Base-by-base conservation (phyloP, 495 filamentous ascomycete genomes). In the Penicillium psychrofluorescens region DNA sequence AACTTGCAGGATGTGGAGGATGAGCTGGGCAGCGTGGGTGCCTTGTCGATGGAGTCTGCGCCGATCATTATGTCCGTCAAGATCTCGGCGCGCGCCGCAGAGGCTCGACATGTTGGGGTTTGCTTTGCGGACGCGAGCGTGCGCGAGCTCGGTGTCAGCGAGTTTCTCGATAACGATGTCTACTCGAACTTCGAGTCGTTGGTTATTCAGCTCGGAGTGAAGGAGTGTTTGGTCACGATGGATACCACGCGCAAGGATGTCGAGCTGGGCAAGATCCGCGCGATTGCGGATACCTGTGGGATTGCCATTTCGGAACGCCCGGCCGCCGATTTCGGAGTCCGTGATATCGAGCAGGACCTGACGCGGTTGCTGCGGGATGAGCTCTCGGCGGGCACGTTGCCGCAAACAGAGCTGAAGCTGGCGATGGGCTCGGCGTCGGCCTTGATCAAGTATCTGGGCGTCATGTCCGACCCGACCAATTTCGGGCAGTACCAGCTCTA, bases 81-180 rank as follows among this genome's bases (percentile, higher is more conserved):
- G 67, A 84, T 97, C 31, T 84, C 85, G 0, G 83, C 87, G 2
- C 90, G 85, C 57, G 90, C 89, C 2, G 77, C 81, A 0, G 90
- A 95, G 62, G 88, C 85, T 2, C 73, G 94, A 38, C 85, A 77
- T 44, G 88, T 98, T 2, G 92, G 92, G 10, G 90, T 97, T 16
- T 96, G 92, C 66, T 99, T 99, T 67, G 92, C 94, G 7, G 92
- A 99, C 77, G 92, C 92, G 8, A 96, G 87, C 54, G 90, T 95
- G 49, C 76, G 94, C 40, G 92, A 99, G 66, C 77, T 99, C 0
- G 92, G 92, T 22, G 90, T 99, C 32, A 94, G 86, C 73, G 92
- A 99, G 59, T 99, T 99, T 55, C 74, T 95, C 22, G 92, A 99
- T 71, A 99, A 97, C 53, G 94, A 99, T 59, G 72, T 95, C 10